Evolutionary conservation across 2,329 filamentous ascomycete species (phyloP), one percentile per base, ranked within the genome.

Genomic region (Pyrenochaeta sp.): DNA sequence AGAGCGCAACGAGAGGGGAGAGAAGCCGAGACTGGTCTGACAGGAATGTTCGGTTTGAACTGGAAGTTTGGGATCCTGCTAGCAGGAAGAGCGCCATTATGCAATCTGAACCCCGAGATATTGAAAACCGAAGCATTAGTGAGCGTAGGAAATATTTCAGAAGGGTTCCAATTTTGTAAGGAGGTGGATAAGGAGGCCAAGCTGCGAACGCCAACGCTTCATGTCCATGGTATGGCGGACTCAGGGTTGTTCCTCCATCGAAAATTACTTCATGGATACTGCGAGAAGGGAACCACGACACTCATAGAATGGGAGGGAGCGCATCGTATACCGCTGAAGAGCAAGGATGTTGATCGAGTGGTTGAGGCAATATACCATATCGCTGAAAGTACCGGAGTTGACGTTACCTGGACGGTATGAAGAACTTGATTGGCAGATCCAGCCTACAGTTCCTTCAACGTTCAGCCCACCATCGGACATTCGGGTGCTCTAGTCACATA

Each of bases 271-370:
- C 74, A 85, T 8, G 76, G 84, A 50, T 92, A 89, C 72, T 91
- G 87, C 70, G 81, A 86, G 49, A 70, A 79, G 9, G 82, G 80
- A 0, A 85, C 79, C 2, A 79, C 84, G 5, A 82, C 77, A 39
- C 60, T 92, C 45, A 74, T 93, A 1, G 88, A 92, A 73, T 93
- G 91, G 91, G 84, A 91, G 56, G 91, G 90, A 0, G 83, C 82
- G 1, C 91, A 94, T 73, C 79, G 91, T 5, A 80, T 94, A 48
- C 89, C 90, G 1, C 83, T 93, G 58, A 91, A 90, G 80, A 80
- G 78, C 24, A 78, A 76, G 30, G 90, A 93, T 74, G 89, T 93
- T 2, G 80, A 85, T 48, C 79, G 75, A 9, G 78, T 91, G 10
- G 80, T 85, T 10, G 75, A 79, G 10, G 80, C 82, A 47, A 84